These are phyloP conservation scores for Pseudopithomyces chartarum DNA, from an alignment of 2,329 filamentous ascomycete species.

Conservation along the genomic window DNA sequence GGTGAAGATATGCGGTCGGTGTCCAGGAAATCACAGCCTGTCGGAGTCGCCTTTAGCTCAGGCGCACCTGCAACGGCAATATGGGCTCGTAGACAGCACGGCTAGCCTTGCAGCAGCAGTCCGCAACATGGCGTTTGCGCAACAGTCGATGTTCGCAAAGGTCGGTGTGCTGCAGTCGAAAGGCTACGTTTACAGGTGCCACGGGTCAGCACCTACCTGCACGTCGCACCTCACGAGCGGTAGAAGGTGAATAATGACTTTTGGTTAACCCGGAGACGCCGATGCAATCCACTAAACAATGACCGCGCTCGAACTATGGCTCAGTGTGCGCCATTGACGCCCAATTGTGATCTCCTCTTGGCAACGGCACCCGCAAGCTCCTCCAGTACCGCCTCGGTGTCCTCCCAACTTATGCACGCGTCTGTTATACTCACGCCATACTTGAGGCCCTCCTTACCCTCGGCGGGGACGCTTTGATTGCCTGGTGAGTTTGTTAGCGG, in stretches of 20 bases:
- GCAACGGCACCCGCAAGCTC: slow-evolving; percentile 79
- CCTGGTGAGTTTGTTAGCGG: slow-evolving; percentile 52
- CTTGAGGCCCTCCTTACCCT: slow-evolving; percentile 83
- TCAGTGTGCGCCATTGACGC: slow-evolving; percentile 35
- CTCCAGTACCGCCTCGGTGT: slow-evolving; percentile 80
- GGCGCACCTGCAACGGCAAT: slow-evolving; percentile 3
- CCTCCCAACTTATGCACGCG: slow-evolving; percentile 93
- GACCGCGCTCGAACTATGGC: slow-evolving; percentile 11
- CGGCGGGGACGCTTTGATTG: slow-evolving; percentile 86
- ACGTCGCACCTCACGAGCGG: slow-evolving; percentile 3
- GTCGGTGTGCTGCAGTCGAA: background rate
- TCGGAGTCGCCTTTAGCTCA: slow-evolving; percentile 8
- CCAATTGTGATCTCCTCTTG: slow-evolving; percentile 64
- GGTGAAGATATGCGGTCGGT: slow-evolving; percentile 4
- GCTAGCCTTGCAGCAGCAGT: background rate
- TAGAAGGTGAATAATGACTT: background rate
- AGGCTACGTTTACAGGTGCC: background rate
- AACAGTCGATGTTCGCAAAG: background rate
- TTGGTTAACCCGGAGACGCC: slow-evolving; percentile 28
- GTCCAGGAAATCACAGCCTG: background rate
- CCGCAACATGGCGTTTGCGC: background rate
- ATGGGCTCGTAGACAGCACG: background rate
- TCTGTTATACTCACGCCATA: slow-evolving; percentile 98
- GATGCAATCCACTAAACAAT: slow-evolving; percentile 16
- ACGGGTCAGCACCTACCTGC: background rate